Conservation (phyloP, 139 green algal genomes). For the Chlorella sp. region DNA sequence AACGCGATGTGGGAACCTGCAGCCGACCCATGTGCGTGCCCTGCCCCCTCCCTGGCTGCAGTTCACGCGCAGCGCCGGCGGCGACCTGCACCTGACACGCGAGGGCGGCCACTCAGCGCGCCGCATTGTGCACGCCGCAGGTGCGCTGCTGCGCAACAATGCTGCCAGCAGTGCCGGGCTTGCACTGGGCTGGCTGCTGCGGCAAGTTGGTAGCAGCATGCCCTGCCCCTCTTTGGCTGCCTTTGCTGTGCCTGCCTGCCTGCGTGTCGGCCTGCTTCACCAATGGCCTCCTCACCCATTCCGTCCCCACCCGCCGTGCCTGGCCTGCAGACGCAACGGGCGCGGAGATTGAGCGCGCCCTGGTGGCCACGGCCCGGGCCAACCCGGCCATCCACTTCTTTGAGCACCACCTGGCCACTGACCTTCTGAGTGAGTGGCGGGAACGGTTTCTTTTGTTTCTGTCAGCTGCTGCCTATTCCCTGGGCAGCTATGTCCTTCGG, state of each 20-base stretch:
- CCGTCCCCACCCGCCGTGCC: no score
- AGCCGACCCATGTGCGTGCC: no score
- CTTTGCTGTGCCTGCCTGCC: not conserved
- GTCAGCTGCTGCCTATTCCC: no score
- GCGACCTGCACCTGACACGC: slow-evolving; percentile 92
- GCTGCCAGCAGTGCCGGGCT: no score
- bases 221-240: no score
- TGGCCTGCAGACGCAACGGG: slow-evolving; percentile 94
- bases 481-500: no score
- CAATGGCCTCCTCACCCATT: no score
- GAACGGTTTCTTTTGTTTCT: no score
- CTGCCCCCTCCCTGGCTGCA: no score
- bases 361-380: slow-evolving; percentile 71
- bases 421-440: slow-evolving; percentile 63
- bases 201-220: no score
- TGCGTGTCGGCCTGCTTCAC: not conserved
- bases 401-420: slow-evolving; percentile 82
- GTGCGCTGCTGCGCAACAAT: not conserved
- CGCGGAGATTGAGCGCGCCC: slow-evolving; percentile 92
- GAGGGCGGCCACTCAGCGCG: slow-evolving; percentile 95
- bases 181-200: no score
- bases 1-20: no score
- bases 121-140: slow-evolving; percentile 94
- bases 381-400: slow-evolving; percentile 88
- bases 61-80: slow-evolving; percentile 78